A percentile compares a stretch with the other conserved stretches of the same genome.
Conservation (phyloP, 2,329 filamentous ascomycete genomes). For the Colletotrichum sp. region DNA sequence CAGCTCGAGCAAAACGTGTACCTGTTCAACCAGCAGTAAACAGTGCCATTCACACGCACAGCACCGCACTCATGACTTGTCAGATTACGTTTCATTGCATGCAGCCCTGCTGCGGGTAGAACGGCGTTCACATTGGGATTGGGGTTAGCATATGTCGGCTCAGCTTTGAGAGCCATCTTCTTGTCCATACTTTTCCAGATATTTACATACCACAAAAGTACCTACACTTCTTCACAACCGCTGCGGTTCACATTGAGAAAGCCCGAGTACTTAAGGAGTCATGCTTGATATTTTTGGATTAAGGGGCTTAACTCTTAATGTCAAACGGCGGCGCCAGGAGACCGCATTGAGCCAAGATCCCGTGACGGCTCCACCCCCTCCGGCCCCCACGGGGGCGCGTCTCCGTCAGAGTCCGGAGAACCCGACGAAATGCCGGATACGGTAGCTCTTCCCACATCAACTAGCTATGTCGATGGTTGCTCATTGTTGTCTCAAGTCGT, state of each 20-base stretch:
- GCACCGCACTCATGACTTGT: background rate
- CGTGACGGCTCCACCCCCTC: background rate
- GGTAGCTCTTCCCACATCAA: background rate
- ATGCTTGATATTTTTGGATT: background rate
- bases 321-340: background rate
- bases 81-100: background rate
- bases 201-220: background rate
- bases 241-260: background rate
- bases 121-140: background rate
- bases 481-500: too few species aligned
- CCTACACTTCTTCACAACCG: background rate
- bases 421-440: background rate
- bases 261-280: rapidly evolving
- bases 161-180: background rate
- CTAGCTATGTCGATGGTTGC: rapidly evolving
- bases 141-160: background rate
- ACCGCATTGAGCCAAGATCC: background rate
- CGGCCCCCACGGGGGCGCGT: background rate
- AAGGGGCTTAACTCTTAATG: background rate
- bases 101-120: background rate
- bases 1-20: conserved; percentile 16
- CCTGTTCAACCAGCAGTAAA: conserved; percentile 3
- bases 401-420: background rate
- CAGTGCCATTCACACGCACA: background rate
- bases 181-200: background rate